Base-by-base conservation (phyloP, 2,329 filamentous ascomycete species). In the Corinectria fuckeliana region DNA sequence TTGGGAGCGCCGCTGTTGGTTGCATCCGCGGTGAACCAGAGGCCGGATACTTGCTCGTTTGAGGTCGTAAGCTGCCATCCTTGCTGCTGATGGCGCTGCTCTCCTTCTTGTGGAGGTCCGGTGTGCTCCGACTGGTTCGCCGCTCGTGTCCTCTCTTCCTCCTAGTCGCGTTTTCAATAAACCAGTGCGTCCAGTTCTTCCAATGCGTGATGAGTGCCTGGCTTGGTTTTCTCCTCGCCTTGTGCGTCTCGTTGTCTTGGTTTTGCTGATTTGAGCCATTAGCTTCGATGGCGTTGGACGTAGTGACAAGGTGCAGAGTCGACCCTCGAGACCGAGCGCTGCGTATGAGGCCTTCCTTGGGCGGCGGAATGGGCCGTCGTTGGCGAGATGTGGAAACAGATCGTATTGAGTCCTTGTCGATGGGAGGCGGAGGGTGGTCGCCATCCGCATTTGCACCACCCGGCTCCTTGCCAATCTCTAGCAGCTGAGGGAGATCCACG, bases 261-360 rank as follows among this genome's bases (percentile, higher is more conserved):
- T 73, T 69, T 23, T 69, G 60, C 61, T 77, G 66, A 34, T 59
- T 65, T 30, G 51, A 68, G 25, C 66, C 64, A 53, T 73, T 74
- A n/a, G 74, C 64, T 18, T 75, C 75, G 14, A 86, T 64, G 1
- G 79, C 80, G 16, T 86, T 84, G 6, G 81, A 81, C 0, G 86
- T 88, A 9, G 91, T 90, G 36, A 96, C 92, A 4, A 96, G 85
- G 72, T 97, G 92, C 28, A 97, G 83, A 63, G 92, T 95, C 66
- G 93, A 97, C 41, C 91, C 91, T 60, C 92, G 84, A 65, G 91
- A 91, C 67, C 90, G 83, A 59, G 91, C 87, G 63, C 87, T 88
- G 65, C 87, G 81, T 56, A 89, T 75, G 10, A 87, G 77, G 13
- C 87, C 86, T 73, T 97, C 93, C 74, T 97, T 97, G 2, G 94